These are phyloP conservation scores for Brassica juncea DNA, from an alignment of 345 rosid species.

Conservation along the genomic window DNA sequence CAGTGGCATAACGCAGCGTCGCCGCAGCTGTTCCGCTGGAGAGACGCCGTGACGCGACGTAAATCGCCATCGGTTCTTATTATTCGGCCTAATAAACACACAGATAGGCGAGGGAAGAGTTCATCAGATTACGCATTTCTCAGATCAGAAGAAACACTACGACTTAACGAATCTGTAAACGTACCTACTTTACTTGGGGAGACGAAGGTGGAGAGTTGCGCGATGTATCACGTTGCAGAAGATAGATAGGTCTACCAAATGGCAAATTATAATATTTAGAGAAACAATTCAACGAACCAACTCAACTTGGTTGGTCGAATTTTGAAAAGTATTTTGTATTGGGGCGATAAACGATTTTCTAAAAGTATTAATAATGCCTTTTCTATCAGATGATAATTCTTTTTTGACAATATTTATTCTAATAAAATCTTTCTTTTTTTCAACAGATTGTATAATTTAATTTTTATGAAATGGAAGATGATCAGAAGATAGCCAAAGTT, in stretches of 20 bases:
- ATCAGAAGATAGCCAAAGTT: not conserved
- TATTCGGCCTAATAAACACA: not conserved
- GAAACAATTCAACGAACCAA: slow-evolving; percentile 14
- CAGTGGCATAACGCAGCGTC: slow-evolving; percentile 51
- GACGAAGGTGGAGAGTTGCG: slow-evolving; percentile 24
- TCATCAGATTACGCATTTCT: not conserved
- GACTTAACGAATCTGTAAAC: slow-evolving; percentile 5
- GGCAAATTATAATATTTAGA: not conserved
- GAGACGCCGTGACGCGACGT: slow-evolving; percentile 60
- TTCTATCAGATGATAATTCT: not conserved
- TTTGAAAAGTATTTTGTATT: slow-evolving; percentile 20
- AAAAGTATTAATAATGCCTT: not conserved
- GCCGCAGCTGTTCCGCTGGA: slow-evolving; percentile 48
- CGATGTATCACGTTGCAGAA: slow-evolving; percentile 19
- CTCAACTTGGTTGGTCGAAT: slow-evolving; percentile 8
- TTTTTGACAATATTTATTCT: not conserved
- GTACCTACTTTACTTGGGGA: slow-evolving; percentile 9
- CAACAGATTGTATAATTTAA: too few species aligned
- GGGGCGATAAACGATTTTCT: not conserved
- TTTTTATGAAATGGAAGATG: not conserved
- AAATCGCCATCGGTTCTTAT: slow-evolving; percentile 52
- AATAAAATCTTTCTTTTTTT: not conserved
- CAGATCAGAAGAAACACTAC: not conserved
- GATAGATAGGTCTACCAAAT: slow-evolving; percentile 26
- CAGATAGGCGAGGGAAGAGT: not conserved